Base-by-base conservation (phyloP, 2,329 filamentous ascomycete genomes). In the Neopestalotiopsis sp. region DNA sequence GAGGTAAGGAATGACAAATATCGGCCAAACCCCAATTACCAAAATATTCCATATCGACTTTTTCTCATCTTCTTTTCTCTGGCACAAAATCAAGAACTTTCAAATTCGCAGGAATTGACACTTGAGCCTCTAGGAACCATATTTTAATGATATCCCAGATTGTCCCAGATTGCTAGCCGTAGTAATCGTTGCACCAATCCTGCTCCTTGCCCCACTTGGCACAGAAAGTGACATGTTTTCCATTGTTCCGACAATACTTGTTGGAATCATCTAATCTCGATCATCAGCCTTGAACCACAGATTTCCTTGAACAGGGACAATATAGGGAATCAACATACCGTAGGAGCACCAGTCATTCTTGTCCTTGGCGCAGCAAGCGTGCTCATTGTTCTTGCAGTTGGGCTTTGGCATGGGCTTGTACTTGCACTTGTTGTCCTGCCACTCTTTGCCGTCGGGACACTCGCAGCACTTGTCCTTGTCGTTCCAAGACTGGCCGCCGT, bases 371-470 rank as follows among this genome's bases (percentile, higher is more conserved):
- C 64, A 66, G 64, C 13, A 66, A 2, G 64, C 24, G 13, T 66
- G 30, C 49, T 66, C 45, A 14, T 49, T 49, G 52, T 30, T 7
- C 10, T 17, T 17, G 64, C 49, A 66, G 3, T 28, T 34, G 5
- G 64, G 49, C 64, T 58, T 32, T n/a, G 42, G 42, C 45, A 66
- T 66, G 17, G 24, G 17, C n/a, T 10, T 12, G 30, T 57, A 3
- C 24, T 58, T 56, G 49, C 64, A 66, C 20, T n/a, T 56, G 42
- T 66, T 58, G 45, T 57, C 64, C 9, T 32, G n/a, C 64, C 64
- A 66, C 20, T 57, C 24, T 28, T 66, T 66, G 20, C 64, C 64
- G 64, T 66, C 34, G 1, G 64, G 64, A 24, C 64, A 66, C 64
- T 58, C 32, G 30, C 45, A 66, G 24, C 49, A 57, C 28, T 58